These are phyloP conservation scores for Fagus crenata DNA, from an alignment of 306 rosid species.

Conservation along the genomic window DNA sequence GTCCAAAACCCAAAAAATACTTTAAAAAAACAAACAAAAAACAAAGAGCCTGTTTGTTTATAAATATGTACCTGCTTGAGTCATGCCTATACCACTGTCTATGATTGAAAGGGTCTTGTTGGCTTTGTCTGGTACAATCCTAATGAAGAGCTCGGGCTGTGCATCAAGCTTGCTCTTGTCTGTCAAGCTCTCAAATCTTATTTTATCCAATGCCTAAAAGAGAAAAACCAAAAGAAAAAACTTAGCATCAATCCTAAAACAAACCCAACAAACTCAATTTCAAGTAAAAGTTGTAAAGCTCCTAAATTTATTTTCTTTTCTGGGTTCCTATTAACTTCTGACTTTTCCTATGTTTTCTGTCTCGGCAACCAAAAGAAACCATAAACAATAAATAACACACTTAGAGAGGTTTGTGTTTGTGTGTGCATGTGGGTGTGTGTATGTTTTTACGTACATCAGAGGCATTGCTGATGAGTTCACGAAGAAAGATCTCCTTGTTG, in stretches of 20 bases:
- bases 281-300: too few species aligned
- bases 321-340: too few species aligned
- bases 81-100: slow-evolving; percentile 41
- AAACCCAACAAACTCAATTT: neutral
- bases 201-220: slow-evolving; percentile 38
- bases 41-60: neutral
- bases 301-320: too few species aligned
- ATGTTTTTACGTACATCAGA: slow-evolving; percentile 20
- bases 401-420: neutral
- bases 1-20: neutral
- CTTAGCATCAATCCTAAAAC: neutral
- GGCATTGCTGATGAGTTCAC: slow-evolving; percentile 39
- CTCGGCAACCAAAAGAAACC: too few species aligned
- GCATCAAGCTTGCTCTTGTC: slow-evolving; percentile 35
- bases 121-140: slow-evolving; percentile 30
- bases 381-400: neutral
- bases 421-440: neutral
- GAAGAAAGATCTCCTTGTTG: slow-evolving; percentile 42
- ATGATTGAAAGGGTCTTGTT: slow-evolving; percentile 37
- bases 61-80: slow-evolving; percentile 32
- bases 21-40: neutral
- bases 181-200: slow-evolving; percentile 36
- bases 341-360: too few species aligned
- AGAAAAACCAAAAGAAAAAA: neutral
- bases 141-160: slow-evolving; percentile 32